Evolutionary conservation across 1,284 basidiomycete species (phyloP).

Genomic region (Sporisorium sorghi): DNA sequence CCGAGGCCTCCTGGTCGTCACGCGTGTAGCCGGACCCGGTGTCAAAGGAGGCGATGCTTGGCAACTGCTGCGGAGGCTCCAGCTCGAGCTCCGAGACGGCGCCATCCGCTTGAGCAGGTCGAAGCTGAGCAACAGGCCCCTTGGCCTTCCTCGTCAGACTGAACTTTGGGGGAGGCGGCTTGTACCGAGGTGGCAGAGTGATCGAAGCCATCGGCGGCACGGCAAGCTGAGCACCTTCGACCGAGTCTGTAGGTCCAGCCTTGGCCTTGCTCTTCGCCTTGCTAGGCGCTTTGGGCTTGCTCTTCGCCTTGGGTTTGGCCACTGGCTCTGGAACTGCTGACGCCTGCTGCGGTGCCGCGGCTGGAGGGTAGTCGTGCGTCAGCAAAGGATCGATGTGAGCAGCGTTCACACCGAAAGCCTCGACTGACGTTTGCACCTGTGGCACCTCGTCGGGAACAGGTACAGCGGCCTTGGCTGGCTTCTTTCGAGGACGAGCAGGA

Average conservation of each 20-base stretch:
- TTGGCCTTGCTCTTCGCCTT: conserved; percentile 15
- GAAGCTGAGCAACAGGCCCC: conserved; percentile 23
- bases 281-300: conserved; percentile 17
- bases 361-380: not conserved
- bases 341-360: not conserved
- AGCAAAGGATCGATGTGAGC: not conserved
- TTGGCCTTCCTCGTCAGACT: conserved; percentile 16
- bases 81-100: conserved; percentile 36
- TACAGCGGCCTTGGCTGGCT: not conserved
- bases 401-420: not conserved
- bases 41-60: not conserved
- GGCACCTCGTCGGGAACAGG: not conserved
- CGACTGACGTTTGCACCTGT: not conserved
- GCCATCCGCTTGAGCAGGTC: conserved; percentile 23
- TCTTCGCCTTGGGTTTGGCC: conserved; percentile 12
- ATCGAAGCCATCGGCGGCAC: not conserved
- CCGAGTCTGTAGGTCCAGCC: not conserved
- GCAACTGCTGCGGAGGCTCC: conserved; percentile 12
- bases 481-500: conserved; percentile 11
- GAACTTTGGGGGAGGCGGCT: conserved; percentile 13
- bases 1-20: not conserved
- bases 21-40: not conserved
- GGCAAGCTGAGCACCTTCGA: not conserved
- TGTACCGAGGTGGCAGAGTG: conserved; percentile 1
- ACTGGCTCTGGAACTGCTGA: conserved; percentile 1